These are phyloP conservation scores for Polyporus arcularius DNA, from an alignment of 768 basidiomycete genomes.

Conservation along the genomic window DNA sequence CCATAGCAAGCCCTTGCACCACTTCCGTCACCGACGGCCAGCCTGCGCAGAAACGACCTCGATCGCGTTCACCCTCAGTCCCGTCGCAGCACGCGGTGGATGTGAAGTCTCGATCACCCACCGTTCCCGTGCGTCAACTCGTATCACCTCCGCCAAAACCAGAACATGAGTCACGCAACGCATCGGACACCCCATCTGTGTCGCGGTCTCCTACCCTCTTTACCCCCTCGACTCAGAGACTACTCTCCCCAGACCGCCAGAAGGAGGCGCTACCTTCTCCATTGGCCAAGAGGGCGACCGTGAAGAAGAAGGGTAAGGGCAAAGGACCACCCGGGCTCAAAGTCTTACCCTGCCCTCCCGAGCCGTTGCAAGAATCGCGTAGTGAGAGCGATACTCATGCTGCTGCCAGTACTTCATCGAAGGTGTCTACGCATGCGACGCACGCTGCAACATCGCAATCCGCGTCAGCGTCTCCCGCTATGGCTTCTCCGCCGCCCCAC, in stretches of 20 bases:
- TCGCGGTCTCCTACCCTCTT: not conserved
- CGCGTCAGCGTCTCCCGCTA: not conserved
- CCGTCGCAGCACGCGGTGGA: not conserved
- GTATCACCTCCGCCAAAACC: not conserved
- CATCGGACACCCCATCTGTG: not conserved
- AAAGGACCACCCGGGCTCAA: slow-evolving; percentile 23
- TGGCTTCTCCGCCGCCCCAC: not conserved
- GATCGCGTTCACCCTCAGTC: not conserved
- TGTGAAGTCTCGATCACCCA: not conserved
- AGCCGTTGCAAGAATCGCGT: not conserved
- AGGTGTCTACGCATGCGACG: too few relatives aligned
- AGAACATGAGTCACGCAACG: not conserved
- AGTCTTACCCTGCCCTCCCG: slow-evolving; percentile 8
- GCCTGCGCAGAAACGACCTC: not conserved
- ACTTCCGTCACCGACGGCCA: too few relatives aligned
- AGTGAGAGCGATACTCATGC: not conserved
- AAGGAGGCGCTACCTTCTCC: slow-evolving; percentile 9
- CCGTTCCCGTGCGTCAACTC: not conserved
- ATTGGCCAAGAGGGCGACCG: not conserved
- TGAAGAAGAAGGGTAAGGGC: slow-evolving; percentile 6
- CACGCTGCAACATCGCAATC: not conserved
- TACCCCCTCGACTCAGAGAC: not conserved
- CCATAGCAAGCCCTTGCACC: too few relatives aligned
- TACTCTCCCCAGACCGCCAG: not conserved
- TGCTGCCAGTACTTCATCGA: not conserved